A percentile compares a stretch with the other conserved stretches of the same genome.
Evolutionary conservation across 441 rosid species (phyloP).

Genomic region (Pelargonium fulgidum): DNA sequence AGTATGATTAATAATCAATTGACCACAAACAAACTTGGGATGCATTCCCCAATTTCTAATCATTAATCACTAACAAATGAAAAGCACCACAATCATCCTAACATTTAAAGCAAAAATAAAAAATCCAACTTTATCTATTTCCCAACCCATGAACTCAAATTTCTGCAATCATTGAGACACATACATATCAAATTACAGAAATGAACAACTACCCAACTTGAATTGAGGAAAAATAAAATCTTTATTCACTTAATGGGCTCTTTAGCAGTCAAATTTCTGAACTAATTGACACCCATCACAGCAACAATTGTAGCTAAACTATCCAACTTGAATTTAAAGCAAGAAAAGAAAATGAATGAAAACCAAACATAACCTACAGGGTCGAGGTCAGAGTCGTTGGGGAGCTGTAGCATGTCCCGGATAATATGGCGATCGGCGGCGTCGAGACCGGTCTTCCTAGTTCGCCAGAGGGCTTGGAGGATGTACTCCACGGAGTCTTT

Average conservation of each 20-base stretch:
- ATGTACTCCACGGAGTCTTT: conserved; percentile 55
- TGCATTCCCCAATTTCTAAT: background rate
- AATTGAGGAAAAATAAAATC: too few species aligned
- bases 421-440: conserved; percentile 44
- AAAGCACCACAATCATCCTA: background rate
- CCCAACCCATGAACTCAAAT: background rate
- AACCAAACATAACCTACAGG: conserved; percentile 31
- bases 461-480: conserved; percentile 61
- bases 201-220: too few species aligned
- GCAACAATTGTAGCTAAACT: background rate
- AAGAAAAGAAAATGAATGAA: background rate
- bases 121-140: background rate
- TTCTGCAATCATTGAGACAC: background rate
- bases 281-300: background rate
- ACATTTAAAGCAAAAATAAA: background rate
- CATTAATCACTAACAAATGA: background rate
- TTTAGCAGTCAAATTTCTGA: background rate
- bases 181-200: too few species aligned
- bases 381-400: conserved; percentile 52
- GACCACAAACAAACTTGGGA: background rate
- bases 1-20: background rate
- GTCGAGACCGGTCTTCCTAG: conserved; percentile 50
- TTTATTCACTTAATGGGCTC: too few species aligned
- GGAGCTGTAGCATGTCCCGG: conserved; percentile 48
- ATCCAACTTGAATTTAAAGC: too few species aligned